Base-by-base conservation (phyloP, 352 stramenopile genomes). In the Phytophthora cajani region DNA sequence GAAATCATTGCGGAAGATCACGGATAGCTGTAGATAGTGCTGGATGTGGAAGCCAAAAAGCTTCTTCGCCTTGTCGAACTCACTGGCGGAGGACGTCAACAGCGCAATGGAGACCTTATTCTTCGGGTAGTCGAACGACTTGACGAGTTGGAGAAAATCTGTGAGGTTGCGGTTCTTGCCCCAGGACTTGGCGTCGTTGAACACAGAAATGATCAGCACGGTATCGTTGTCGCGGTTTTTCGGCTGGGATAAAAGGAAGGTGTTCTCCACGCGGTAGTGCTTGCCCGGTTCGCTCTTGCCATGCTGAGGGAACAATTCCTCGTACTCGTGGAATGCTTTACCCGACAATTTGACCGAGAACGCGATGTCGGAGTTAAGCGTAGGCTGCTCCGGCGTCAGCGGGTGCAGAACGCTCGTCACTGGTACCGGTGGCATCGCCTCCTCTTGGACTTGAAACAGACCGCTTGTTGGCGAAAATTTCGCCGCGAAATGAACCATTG, bases 1-100 rank as follows among this genome's bases (percentile, higher is more conserved):
- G 49, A 85, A 83, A 33, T 83, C 79, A 21, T 81, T 74, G 8
- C 79, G 79, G 30, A 78, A 84, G 12, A 84, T 64, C 6, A 82
- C 32, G 1, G 76, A 73, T 25, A 84, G 60, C 44, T 64, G 50
- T 5, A 66, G 65, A 46, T 70, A 81, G 4, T 70, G 21, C 17
- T 55, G 32, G n/a, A 86, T 75, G 30, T 75, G 57, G 0, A 4
- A 8, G 1, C 49, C 27, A 46, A 78, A 75, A n/a, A 69, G 21
- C 0, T 47, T 0, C 42, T 74, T 71, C 5, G 77, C 49, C 30
- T 52, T 72, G 5, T 27, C 5, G 50, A 77, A 85, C 42, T 87
- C 79, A n/a, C 59, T 21, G 5, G 50, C n/a, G 9, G 52, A 76
- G 11, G 79, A 87, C 9, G 68, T 81, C 8, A 87, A 72, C 51